A percentile compares a stretch with the other conserved stretches of the same genome.
Conservation (phyloP, 805 yeast genomes). For the Candida qinlingensis region DNA sequence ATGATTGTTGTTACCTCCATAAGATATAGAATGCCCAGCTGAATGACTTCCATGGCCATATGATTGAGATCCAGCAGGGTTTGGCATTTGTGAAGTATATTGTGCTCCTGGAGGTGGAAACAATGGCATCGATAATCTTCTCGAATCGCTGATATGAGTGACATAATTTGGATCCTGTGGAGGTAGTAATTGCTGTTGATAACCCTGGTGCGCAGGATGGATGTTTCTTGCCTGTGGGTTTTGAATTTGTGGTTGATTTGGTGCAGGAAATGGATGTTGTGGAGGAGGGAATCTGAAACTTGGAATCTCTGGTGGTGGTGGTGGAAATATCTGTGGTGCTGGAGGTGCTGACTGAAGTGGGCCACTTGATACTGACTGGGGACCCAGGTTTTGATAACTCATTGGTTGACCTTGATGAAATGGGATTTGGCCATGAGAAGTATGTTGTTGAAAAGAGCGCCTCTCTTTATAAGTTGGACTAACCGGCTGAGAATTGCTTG, state of each 20-base stretch:
- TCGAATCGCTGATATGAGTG: not conserved
- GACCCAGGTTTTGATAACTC: too few species aligned
- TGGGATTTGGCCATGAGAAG: too few species aligned
- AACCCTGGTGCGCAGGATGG: too few species aligned
- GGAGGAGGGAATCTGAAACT: not conserved
- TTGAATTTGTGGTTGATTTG: not conserved
- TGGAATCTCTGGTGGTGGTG: not conserved
- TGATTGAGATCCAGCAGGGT: too few species aligned
- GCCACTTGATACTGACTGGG: too few species aligned
- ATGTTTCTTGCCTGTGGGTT: not conserved
- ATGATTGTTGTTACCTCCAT: not conserved
- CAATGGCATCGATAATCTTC: slow-evolving; percentile 10
- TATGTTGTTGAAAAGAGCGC: too few species aligned
- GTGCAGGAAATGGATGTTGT: not conserved
- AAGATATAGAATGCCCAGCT: too few species aligned
- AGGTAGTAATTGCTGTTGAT: too few species aligned
- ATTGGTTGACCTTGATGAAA: too few species aligned
- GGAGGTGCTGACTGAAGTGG: too few species aligned
- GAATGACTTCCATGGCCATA: too few species aligned
- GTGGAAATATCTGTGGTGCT: not conserved
- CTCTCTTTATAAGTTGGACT: not conserved
- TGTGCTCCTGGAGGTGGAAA: slow-evolving; percentile 3
- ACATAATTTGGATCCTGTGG: not conserved
- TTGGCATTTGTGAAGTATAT: slow-evolving; percentile 1
- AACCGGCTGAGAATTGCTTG: not conserved